Conservation (phyloP, 148 eudicot genomes). For the Polygonum maritimum region DNA sequence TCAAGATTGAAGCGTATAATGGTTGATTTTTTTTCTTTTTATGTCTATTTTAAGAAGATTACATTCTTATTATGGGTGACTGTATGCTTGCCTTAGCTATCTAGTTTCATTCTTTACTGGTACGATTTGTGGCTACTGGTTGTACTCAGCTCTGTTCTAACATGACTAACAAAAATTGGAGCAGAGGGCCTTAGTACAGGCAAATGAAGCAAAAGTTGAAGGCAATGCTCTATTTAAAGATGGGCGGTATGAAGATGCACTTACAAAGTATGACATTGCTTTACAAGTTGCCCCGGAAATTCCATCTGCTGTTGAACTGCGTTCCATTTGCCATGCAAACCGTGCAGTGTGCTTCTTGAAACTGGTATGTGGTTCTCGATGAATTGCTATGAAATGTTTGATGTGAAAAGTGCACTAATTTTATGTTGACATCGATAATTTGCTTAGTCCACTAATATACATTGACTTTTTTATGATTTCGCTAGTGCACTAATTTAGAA, state of each 20-base stretch:
- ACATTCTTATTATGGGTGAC: not conserved
- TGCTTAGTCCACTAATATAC: not conserved
- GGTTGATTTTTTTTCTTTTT: too few relatives aligned
- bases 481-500: not conserved
- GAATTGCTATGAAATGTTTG: not conserved
- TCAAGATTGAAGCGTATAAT: not conserved
- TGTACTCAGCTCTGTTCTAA: not conserved
- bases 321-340: conserved; percentile 83
- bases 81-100: not conserved
- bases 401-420: not conserved
- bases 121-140: not conserved
- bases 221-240: conserved; percentile 69
- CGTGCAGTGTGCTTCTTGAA: conserved; percentile 74
- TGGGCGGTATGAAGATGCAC: conserved; percentile 71
- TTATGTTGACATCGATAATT: not conserved
- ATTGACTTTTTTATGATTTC: not conserved
- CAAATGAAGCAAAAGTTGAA: conserved; percentile 73
- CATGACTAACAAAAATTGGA: not conserved
- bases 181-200: conserved; percentile 60
- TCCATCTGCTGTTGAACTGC: conserved; percentile 55
- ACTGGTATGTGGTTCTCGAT: conserved; percentile 35
- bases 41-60: too few relatives aligned
- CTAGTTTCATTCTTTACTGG: not conserved
- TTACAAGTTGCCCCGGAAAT: conserved; percentile 60
- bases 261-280: conserved; percentile 58